A percentile compares a stretch with the other conserved stretches of the same genome.
Conservation (phyloP, 2,329 filamentous ascomycete species). For the Dichotomopilus funicola region DNA sequence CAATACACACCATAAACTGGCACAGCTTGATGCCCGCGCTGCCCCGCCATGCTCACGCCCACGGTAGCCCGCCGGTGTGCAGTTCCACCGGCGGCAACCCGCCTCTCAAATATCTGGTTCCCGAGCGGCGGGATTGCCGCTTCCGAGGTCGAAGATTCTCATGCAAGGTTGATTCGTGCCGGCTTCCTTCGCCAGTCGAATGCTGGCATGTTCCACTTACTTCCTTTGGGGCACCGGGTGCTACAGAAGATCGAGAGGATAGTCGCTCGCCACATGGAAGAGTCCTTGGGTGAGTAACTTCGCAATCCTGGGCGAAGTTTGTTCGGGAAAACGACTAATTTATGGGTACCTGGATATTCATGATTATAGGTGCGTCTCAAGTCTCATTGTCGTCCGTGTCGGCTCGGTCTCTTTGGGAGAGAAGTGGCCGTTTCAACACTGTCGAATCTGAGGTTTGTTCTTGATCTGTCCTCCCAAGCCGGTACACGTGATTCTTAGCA, state of each 20-base stretch:
- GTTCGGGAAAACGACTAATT: not conserved
- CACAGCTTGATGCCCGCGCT: not conserved
- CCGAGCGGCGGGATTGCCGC: slow-evolving; percentile 64
- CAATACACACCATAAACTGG: too few relatives aligned
- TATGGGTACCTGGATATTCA: not conserved
- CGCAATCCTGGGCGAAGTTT: not conserved
- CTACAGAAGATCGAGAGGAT: slow-evolving; percentile 81
- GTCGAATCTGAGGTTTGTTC: slow-evolving; percentile 61
- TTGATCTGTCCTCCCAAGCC: not conserved
- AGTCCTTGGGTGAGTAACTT: slow-evolving; percentile 18
- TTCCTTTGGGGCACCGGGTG: slow-evolving; percentile 79
- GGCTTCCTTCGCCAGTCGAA: slow-evolving; percentile 76
- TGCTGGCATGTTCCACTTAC: slow-evolving; percentile 83
- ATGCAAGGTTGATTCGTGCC: slow-evolving; percentile 61
- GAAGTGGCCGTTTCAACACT: slow-evolving; percentile 71
- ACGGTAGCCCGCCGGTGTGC: not conserved
- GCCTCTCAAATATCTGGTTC: slow-evolving; percentile 71
- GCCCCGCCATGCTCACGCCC: not conserved
- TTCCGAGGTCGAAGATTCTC: slow-evolving; percentile 55
- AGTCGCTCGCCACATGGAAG: slow-evolving; percentile 82
- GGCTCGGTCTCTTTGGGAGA: slow-evolving; percentile 74
- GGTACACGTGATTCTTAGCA: too few relatives aligned
- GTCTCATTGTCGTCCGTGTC: slow-evolving; percentile 79
- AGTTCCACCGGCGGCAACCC: slow-evolving; percentile 23
- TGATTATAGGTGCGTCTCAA: slow-evolving; percentile 61